A percentile compares a stretch with the other conserved stretches of the same genome.
phyloP scores from a whole-genome alignment of 208 protist genomes.

The Novymonas esmeraldas region DNA sequence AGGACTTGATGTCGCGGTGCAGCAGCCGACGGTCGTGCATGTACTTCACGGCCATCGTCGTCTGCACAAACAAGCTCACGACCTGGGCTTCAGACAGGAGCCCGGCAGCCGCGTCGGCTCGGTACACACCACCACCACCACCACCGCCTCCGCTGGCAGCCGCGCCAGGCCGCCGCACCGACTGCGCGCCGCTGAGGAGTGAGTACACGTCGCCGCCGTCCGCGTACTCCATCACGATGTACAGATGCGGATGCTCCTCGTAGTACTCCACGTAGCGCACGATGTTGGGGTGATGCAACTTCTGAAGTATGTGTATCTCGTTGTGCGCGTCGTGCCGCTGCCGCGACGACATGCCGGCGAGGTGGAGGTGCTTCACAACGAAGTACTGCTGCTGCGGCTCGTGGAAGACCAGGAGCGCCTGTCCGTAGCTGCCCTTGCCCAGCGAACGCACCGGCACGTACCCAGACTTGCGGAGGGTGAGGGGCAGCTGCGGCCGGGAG shows the following conservation, averaged over 20 bases:
- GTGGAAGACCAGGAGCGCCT: slow-evolving; percentile 83
- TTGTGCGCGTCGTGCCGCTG: slow-evolving; percentile 83
- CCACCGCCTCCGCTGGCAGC: not conserved
- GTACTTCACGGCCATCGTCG: slow-evolving; percentile 86
- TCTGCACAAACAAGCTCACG: slow-evolving; percentile 85
- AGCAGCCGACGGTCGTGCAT: slow-evolving; percentile 91
- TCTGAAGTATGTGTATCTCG: slow-evolving; percentile 85
- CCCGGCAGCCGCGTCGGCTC: slow-evolving; percentile 1
- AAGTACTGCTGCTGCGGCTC: slow-evolving; percentile 55
- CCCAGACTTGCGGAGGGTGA: slow-evolving; percentile 68
- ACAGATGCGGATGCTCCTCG: slow-evolving; percentile 82
- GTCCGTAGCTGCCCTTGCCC: slow-evolving; percentile 88
- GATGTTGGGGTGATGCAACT: slow-evolving; percentile 88
- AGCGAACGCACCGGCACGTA: slow-evolving; percentile 72
- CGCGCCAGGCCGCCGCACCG: slow-evolving; percentile 11
- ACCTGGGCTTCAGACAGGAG: slow-evolving; percentile 73
- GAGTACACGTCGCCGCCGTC: slow-evolving; percentile 87
- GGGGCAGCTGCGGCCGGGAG: slow-evolving; percentile 64
- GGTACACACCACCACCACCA: too few relatives aligned
- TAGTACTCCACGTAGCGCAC: slow-evolving; percentile 85
- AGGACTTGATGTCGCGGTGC: slow-evolving; percentile 93
- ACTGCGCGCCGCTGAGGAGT: slow-evolving; percentile 40
- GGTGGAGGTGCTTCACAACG: slow-evolving; percentile 88
- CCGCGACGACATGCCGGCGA: slow-evolving; percentile 65
- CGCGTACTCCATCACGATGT: slow-evolving; percentile 93